Base-by-base conservation (phyloP, 345 rosid species). In the Ceriops tagal region DNA sequence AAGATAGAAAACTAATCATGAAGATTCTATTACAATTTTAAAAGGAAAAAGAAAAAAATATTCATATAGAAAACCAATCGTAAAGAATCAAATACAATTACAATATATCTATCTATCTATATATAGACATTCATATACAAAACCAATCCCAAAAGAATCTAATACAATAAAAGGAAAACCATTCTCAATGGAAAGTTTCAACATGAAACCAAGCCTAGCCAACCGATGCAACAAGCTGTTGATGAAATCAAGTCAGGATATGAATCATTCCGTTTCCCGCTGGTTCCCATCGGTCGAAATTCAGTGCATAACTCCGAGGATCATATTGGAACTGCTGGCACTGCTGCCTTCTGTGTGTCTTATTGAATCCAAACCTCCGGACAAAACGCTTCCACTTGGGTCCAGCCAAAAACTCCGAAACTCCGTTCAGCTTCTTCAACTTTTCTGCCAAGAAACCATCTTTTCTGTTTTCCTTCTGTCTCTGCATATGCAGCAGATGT, bases 311-410 rank as follows among this genome's bases (percentile, higher is more conserved):
- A 75, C 87, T 87, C 60, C 39, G 74, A 58, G 84, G 85, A 82
- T 90, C 98, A 10, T 88, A 87, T 0, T 76, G 83, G 67, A 74
- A 88, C 57, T 73, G 82, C 4, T 10, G 16, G 46, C 46, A 10
- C 46, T 39, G 46, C 62, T 67, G 70, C 64, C 62, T 75, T 19
- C 73, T 78, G 59, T 61, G 85, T 80, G 69, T 80, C 73, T 73
- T 83, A 66, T 35, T 72, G 34, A 13, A 26, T 51, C 80, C 74
- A 46, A 79, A 77, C 46, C 86, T 85, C 4, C 84, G 58, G 20
- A 90, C 81, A 10, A 88, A 76, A 61, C 80, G 83, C 85, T 92
- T 92, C 91, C 91, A 86, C 68, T 66, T 85, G 0, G 89, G 89
- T 34, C 89, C 86, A 18, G 88, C 86, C 24, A 83, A 58, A 21